Base-by-base conservation (phyloP, 768 basidiomycete species). In the Floccularia luteovirens region DNA sequence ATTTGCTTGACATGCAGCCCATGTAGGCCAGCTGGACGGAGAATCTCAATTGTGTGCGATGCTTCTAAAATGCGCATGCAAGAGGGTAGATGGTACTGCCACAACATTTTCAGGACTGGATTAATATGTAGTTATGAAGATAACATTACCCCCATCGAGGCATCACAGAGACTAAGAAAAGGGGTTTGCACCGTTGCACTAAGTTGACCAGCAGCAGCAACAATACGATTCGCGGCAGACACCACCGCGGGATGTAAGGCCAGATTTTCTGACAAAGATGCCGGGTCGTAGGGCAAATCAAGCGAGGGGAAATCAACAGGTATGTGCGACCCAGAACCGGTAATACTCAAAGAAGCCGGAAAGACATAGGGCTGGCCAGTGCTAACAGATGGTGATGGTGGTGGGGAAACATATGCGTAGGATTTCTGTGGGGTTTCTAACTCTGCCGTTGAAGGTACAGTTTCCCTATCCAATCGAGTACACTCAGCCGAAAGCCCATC, bases 11-110 rank as follows among this genome's bases (percentile, higher is more conserved):
- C 74, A 49, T 76, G 76, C 43, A 76, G 49, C 8, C 73, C 74
- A 10, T 53, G 43, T 0, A 72, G 64, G 1, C 80, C 82, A 11
- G 78, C 76, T 41, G 77, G 79, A 7, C 79, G 72, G 1, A 89
- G 63, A 11, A 87, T 74, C 52, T 89, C 86, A 5, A 73, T 71
- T 20, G 76, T 69, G 51, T 87, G 79, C 1, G 82, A 72, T 3
- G 80, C 78, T 54, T 88, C 84, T 12, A 88, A 55, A 23, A 88
- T 66, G 14, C 84, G 76, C 57, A 89, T 64, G 51, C 82, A 86
- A 3, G 82, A 75, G 0, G 86, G 82, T 13, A 88, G 64, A 51
- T 84, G 80, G 49, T 85, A 86, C 81, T 86, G 42, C n/a, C 39
- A 23, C 27, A 39, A 27, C 17, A 41, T 45, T 31, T 16, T 14